Evolutionary conservation across 768 basidiomycete genomes (phyloP).

Genomic region (Pleurotus tuoliensis): DNA sequence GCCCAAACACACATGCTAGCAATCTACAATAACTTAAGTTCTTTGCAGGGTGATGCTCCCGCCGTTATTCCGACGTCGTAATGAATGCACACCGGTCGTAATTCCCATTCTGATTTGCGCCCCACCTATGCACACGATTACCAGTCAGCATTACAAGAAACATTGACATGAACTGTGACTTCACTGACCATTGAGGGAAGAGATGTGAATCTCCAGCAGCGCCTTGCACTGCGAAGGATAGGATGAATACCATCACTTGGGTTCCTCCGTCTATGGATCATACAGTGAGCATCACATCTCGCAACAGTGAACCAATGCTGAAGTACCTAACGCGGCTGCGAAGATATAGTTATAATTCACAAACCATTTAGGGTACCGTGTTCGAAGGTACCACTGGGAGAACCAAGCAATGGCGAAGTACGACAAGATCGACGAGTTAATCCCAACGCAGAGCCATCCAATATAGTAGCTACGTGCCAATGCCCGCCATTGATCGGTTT

Average conservation of each 20-base stretch:
- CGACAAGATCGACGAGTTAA: conserved; percentile 39
- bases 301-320: neutral
- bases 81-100: conserved; percentile 33
- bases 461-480: conserved; percentile 34
- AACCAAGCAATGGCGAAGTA: conserved; percentile 40
- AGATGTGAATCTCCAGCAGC: conserved; percentile 43
- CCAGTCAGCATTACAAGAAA: neutral
- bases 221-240: conserved; percentile 49
- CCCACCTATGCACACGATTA: conserved; percentile 32
- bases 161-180: neutral
- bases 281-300: neutral
- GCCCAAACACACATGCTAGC: no score
- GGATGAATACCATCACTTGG: conserved; percentile 53
- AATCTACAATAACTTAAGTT: no score
- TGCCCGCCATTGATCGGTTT: neutral
- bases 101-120: conserved; percentile 46
- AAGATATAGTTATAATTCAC: conserved; percentile 39
- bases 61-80: conserved; percentile 8
- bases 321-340: conserved; percentile 30
- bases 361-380: conserved; percentile 44
- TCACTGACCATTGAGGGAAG: conserved; percentile 43
- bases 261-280: conserved; percentile 1
- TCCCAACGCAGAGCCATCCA: conserved; percentile 46
- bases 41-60: no score
- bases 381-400: conserved; percentile 46